Base-by-base conservation (phyloP, 2,329 filamentous ascomycete species). In the Aspergillus sp. region DNA sequence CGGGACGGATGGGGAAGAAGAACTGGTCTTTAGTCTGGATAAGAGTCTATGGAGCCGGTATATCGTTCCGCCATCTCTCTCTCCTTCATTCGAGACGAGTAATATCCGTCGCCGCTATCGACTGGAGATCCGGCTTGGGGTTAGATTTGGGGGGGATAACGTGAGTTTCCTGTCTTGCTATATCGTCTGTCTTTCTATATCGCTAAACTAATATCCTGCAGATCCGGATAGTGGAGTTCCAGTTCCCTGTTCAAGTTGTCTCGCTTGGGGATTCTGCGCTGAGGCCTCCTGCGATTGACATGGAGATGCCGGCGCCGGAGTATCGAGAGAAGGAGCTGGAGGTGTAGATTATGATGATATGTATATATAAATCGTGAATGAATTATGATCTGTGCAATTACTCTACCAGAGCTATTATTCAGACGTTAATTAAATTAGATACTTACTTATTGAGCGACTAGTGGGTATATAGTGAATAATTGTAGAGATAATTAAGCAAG, bases 11-110 rank as follows among this genome's bases (percentile, higher is more conserved):
- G 15, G 42, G 12, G 42, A 2, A 5, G 12, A 17, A 5, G 41
- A 17, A 6, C 7, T 24, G 1, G 44, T 20, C 6, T 20, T 19
- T 13, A 27, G 3, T 3, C 7, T 45, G 9, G 24, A 45, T 11
- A 19, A 44, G 3, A 22, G 15, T 22, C 22, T 64, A 37, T 54
- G 51, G 37, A 39, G 33, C n/a, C 19, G 33, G 11, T 46, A 63
- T 11, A 30, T 13, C 20, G n/a, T 65, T 5, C 60, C 63, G 7
- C n/a, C 30, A 3, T 40, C 22, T 27, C 24, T 61, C 19, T 60
- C 60, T 2, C 47, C 63, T 2, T 60, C 48, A 3, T 65, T 65
- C 20, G 63, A 64, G 46, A 62, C 60, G 3, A 64, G 63, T 24
- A 65, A 63, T 53, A 50, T 65, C 41, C 58, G 57, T 19, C 61